Evolutionary conservation across 805 yeast species (phyloP).

Genomic region (Hanseniaspora mollemarum): DNA sequence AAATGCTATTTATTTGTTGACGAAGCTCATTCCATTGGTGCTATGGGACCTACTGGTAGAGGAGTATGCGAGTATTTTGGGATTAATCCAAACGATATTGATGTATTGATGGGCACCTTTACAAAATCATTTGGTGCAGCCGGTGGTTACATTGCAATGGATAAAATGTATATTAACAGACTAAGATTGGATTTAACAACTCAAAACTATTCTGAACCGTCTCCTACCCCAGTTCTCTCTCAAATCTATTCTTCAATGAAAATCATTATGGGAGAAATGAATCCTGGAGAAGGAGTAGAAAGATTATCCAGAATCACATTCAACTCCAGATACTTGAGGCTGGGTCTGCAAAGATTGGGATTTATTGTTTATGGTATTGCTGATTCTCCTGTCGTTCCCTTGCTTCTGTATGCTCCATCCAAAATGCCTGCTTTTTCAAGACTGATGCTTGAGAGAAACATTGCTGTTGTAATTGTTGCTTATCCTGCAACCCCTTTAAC

Average conservation of each 20-base stretch:
- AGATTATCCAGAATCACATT: slow-evolving; percentile 88
- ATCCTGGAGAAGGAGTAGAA: slow-evolving; percentile 88
- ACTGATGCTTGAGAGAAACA: slow-evolving; percentile 61
- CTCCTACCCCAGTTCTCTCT: slow-evolving; percentile 80
- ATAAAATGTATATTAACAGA: slow-evolving; percentile 55
- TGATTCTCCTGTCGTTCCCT: slow-evolving; percentile 91
- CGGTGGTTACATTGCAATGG: slow-evolving; percentile 92
- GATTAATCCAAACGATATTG: slow-evolving; percentile 63
- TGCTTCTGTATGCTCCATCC: slow-evolving; percentile 76
- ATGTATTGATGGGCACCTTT: slow-evolving; percentile 91
- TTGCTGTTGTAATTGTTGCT: slow-evolving; percentile 93
- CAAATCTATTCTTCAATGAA: slow-evolving; percentile 74
- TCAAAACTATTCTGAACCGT: slow-evolving; percentile 67
- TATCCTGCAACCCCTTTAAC: slow-evolving; percentile 95
- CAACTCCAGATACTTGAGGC: slow-evolving; percentile 83
- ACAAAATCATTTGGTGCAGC: slow-evolving; percentile 98
- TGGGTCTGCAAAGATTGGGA: slow-evolving; percentile 84
- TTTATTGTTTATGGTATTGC: slow-evolving; percentile 90
- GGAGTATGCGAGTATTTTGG: slow-evolving; percentile 93
- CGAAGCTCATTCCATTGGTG: slow-evolving; percentile 98
- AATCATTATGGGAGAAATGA: slow-evolving; percentile 67
- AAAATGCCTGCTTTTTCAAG: slow-evolving; percentile 90
- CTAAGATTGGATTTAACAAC: slow-evolving; percentile 64
- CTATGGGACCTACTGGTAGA: slow-evolving; percentile 88
- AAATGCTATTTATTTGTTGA: slow-evolving; percentile 85